These are phyloP conservation scores for Endoconidiophora polonica DNA, from an alignment of 2,329 filamentous ascomycete genomes.

Conservation along the genomic window DNA sequence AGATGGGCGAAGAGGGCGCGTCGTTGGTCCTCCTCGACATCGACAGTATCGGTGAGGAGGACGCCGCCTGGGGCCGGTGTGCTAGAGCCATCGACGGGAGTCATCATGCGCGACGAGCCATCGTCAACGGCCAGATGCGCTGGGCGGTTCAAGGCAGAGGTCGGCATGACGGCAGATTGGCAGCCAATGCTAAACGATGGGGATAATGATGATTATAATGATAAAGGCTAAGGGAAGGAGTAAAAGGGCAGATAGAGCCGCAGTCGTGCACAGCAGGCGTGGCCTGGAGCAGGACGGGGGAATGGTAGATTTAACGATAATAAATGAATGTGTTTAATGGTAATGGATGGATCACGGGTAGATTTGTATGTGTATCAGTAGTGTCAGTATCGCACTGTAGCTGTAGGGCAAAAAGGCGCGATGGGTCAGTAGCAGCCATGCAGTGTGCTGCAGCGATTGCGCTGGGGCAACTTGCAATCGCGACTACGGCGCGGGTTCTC, in stretches of 20 bases:
- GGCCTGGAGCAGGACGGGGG: background rate
- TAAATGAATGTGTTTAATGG: background rate
- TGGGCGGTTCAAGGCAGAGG: constrained; percentile 5
- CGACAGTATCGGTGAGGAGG: constrained; percentile 15
- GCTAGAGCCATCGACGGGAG: constrained; percentile 31
- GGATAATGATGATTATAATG: background rate
- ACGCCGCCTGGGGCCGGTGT: constrained; percentile 9
- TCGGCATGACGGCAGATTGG: constrained; percentile 1
- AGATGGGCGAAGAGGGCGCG: constrained; percentile 61
- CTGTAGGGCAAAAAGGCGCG: constrained; percentile 3
- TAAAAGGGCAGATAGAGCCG: background rate
- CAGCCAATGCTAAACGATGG: background rate
- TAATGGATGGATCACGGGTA: constrained; percentile 1
- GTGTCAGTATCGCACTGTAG: too few relatives aligned
- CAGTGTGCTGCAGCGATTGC: constrained; percentile 3
- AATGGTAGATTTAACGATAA: background rate
- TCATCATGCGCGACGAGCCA: constrained; percentile 33
- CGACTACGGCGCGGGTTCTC: constrained; percentile 7
- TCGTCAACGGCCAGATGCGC: constrained; percentile 30
- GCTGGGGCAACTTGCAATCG: constrained; percentile 9
- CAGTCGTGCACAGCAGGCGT: background rate
- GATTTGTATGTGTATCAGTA: background rate
- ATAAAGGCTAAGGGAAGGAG: background rate
- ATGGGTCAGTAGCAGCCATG: constrained; percentile 1
- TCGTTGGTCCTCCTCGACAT: constrained; percentile 45